A percentile compares a stretch with the other conserved stretches of the same genome.
These are phyloP conservation scores for Ophiostoma montium DNA, from an alignment of 2,329 filamentous ascomycete species.

Conservation along the genomic window DNA sequence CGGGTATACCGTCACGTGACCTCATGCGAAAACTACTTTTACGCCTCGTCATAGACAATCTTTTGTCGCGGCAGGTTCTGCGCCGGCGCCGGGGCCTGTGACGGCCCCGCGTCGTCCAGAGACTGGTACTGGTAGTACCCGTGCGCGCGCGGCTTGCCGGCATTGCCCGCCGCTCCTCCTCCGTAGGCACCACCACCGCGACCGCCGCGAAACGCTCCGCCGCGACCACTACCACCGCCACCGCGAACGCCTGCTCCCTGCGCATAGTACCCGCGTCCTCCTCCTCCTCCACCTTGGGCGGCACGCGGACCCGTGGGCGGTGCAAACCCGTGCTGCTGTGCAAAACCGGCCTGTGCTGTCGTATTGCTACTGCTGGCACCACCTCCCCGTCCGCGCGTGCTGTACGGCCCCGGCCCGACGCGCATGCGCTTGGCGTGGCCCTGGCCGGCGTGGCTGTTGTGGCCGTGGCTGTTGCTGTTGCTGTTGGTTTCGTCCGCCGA, in stretches of 20 bases:
- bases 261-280: slow-evolving; percentile 8
- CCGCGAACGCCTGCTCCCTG: no score
- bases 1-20: no score
- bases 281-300: neutral
- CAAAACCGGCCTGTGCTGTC: slow-evolving; percentile 2
- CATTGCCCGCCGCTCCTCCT: neutral
- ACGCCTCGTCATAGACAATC: slow-evolving; percentile 11
- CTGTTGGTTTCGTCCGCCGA: neutral
- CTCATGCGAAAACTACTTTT: neutral
- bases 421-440: neutral
- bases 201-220: neutral
- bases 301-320: slow-evolving; percentile 1
- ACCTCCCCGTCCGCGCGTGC: neutral
- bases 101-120: slow-evolving; percentile 9
- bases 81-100: neutral
- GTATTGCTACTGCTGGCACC: slow-evolving; percentile 3
- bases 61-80: neutral
- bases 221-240: slow-evolving; percentile 1
- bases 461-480: neutral
- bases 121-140: slow-evolving; percentile 12
- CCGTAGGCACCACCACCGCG: neutral
- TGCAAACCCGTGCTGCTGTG: neutral
- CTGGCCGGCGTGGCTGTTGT: neutral
- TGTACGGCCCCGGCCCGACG: neutral
- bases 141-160: neutral